Evolutionary conservation across 2,329 filamentous ascomycete genomes (phyloP), one percentile per base, ranked within the genome.

Genomic region (Myriangium duriaei): DNA sequence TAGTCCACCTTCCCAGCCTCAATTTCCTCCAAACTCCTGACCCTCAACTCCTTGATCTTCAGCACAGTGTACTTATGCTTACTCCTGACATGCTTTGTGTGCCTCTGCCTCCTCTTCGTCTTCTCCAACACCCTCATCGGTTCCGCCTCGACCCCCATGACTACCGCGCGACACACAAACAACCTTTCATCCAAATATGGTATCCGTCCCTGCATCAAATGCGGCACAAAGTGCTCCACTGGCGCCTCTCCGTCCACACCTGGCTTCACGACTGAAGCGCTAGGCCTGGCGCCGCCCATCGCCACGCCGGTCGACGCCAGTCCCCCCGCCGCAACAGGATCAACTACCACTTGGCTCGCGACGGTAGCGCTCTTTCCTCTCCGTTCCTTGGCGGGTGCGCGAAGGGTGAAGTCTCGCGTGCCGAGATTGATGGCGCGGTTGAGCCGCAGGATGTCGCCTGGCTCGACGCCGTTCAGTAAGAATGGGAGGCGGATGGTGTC

Each of bases 1-100:
- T 10, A 34, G 11, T 46, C 53, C 42, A 61, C 51, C 30, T 57
- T 53, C 19, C 54, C 60, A 14, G 61, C 60, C 42, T 62, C 63
- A 52, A 74, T 57, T 55, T 73, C 65, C 35, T 75, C 72, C 42
- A 69, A 45, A 16, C 61, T 64, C 59, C 67, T 72, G 4, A 93
- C 69, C 55, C 72, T 79, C 45, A 96, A 56, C 61, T 96, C 83
- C 55, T 81, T 80, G 46, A 98, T 81, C 54, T 78, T 72, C 60
- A 98, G 55, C 14, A 94, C 74, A 2, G 91, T 98, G 60, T 81
- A 94, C 52, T 74, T 71, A 57, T 93, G 84, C 72, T 98, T 95
- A 68, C 85, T 95, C 65, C 71, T 79, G 7, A 91, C 80, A 42
- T 72, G 75, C 67, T 77, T 84, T 34, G 74, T 71, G 55, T 73